phyloP scores from a whole-genome alignment of 1,284 basidiomycete species.

The Erythrobasidium hasegawianum region DNA sequence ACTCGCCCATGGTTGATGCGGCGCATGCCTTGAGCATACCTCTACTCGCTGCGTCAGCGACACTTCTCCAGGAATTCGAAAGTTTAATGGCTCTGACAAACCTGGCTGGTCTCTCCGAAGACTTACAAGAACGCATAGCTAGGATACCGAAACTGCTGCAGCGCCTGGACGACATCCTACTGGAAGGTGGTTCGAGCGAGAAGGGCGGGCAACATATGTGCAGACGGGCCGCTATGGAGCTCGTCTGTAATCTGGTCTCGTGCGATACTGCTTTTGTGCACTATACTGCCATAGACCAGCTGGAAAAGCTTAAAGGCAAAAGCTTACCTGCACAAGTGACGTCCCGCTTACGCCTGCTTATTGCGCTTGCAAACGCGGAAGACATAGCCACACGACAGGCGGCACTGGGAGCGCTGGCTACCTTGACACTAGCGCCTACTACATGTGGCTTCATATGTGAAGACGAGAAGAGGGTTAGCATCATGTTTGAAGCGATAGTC shows the following conservation, averaged over 20 bases:
- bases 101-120: constrained; percentile 70
- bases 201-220: constrained; percentile 66
- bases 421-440: constrained; percentile 42
- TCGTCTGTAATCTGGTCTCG: constrained; percentile 86
- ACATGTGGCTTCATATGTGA: neutral
- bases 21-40: constrained; percentile 71
- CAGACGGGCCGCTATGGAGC: constrained; percentile 79
- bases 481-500: neutral
- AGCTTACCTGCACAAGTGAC: constrained; percentile 46
- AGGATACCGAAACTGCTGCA: constrained; percentile 60
- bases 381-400: constrained; percentile 77
- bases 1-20: constrained; percentile 70
- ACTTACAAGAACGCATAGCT: constrained; percentile 63
- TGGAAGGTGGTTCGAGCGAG: constrained; percentile 47
- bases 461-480: neutral
- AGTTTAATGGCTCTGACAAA: constrained; percentile 94
- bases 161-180: constrained; percentile 71
- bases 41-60: constrained; percentile 60
- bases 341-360: constrained; percentile 70
- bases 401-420: constrained; percentile 78
- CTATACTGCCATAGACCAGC: constrained; percentile 52
- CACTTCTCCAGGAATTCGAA: constrained; percentile 81
- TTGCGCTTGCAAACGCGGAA: constrained; percentile 77
- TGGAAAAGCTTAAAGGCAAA: neutral
- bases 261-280: constrained; percentile 68